Base-by-base conservation (phyloP, 495 filamentous ascomycete species). In the Aspergillus sclerotioniger region DNA sequence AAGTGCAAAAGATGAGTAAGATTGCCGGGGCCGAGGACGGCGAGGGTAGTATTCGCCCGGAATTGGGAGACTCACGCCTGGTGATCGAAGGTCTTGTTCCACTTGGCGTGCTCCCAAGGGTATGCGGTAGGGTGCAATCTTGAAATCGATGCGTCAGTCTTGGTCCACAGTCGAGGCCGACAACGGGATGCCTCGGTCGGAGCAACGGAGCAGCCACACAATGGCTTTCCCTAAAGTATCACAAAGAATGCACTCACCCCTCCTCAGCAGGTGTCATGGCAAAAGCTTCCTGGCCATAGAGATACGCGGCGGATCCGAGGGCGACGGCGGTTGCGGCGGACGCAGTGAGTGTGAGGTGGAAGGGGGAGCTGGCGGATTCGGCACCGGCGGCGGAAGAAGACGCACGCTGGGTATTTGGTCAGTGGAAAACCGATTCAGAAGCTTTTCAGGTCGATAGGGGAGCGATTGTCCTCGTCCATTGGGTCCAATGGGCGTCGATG, bases 241-340 rank as follows among this genome's bases (percentile, higher is more conserved):
- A 28, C 32, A 25, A 21, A 32, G 52, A 52, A 49, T 50, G 52
- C 45, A 88, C 89, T 85, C 76, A 99, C 94, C 94, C 95, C 86
- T 99, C 95, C 83, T 99, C 95, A 71, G 84, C 83, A 61, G 90
- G 90, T 65, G 95, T 94, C 87, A 88, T 88, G 61, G 94, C 95
- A 75, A 91, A 84, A 37, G 89, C 85, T 60, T 87, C 87, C 57
- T 87, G 83, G 64, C 94, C 95, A 78, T 92, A 98, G 64, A 95
- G 87, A 76, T 96, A 90, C 71, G 88, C 90, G 66, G 94, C 83
- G 55, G 92, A 90, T 71, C 92, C 92, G 72, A 90, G 76, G 62
- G 94, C 91, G 66, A 90, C 79, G 65, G 86, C 81, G 60, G 92
- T 96, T 63, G 94, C 88, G 62, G 88, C 90, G 66, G 82, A 81